Percentiles rank a stretch among this genome's conserved stretches.
These are phyloP conservation scores for Hemileccinum impolitum DNA, from an alignment of 768 basidiomycete genomes.

Conservation along the genomic window DNA sequence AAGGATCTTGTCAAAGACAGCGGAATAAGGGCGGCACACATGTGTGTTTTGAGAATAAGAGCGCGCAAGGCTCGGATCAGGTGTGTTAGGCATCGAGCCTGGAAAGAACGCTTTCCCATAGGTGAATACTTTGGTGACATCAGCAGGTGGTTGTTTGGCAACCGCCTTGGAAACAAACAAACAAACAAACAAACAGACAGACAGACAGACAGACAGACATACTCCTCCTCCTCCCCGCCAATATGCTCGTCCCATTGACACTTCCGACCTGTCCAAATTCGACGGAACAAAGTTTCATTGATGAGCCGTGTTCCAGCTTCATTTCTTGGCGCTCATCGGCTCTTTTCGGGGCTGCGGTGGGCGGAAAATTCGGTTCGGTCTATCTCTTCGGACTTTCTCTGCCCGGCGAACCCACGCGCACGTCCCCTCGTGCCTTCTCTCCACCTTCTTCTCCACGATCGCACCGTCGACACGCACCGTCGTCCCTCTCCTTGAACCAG, in stretches of 20 bases:
- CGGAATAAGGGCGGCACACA: too few species aligned
- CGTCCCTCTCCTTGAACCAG: conserved; percentile 33
- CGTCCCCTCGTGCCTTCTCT: conserved; percentile 6
- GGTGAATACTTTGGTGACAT: too few species aligned
- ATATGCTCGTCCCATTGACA: conserved; percentile 29
- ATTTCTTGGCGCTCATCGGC: conserved; percentile 15
- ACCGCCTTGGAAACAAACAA: conserved; percentile 30
- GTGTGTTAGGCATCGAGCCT: too few species aligned
- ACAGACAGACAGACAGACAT: too few species aligned
- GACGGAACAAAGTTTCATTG: conserved; percentile 24
- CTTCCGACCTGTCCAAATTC: conserved; percentile 16
- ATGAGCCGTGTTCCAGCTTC: conserved; percentile 18
- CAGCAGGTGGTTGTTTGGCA: conserved; percentile 28
- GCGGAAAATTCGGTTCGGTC: conserved; percentile 22
- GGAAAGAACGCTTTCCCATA: too few species aligned
- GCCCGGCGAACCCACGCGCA: conserved; percentile 1
- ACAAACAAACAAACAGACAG: too few species aligned
- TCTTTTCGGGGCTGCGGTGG: conserved; percentile 19
- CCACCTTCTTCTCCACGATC: conserved; percentile 22
- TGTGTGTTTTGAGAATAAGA: too few species aligned
- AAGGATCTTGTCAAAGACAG: too few species aligned
- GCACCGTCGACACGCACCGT: conserved; percentile 33
- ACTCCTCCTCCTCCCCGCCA: too few species aligned
- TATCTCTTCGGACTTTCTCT: conserved; percentile 27
- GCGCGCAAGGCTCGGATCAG: too few species aligned